A percentile compares a stretch with the other conserved stretches of the same genome.
Evolutionary conservation across 306 rosid genomes (phyloP).

Genomic region (Carpinus fangiana): DNA sequence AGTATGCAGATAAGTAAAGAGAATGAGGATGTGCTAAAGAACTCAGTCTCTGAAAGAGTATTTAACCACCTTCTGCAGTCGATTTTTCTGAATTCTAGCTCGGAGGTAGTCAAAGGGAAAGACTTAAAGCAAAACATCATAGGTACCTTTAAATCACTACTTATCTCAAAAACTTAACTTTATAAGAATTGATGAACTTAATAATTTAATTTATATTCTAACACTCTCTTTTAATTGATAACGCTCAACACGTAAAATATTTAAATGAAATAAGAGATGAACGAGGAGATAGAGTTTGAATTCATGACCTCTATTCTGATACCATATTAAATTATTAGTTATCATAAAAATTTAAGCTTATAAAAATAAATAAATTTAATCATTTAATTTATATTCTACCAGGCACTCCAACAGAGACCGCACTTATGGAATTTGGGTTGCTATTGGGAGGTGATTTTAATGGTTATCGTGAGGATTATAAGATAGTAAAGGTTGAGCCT

Average conservation of each 20-base stretch:
- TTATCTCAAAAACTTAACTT: no score
- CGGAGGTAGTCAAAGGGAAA: conserved; percentile 64
- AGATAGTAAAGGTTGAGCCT: conserved; percentile 68
- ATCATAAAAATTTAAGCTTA: no score
- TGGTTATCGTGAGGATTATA: conserved; percentile 41
- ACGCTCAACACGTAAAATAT: no score
- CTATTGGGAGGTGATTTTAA: conserved; percentile 54
- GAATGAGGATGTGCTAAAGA: conserved; percentile 34
- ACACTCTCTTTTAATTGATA: no score
- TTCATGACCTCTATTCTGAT: no score
- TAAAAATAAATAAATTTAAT: no score
- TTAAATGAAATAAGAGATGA: no score
- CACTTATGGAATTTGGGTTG: conserved; percentile 74
- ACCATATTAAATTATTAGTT: no score
- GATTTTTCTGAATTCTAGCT: conserved; percentile 70
- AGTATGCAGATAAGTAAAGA: conserved; percentile 29
- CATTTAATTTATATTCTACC: no score
- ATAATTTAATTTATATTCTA: no score
- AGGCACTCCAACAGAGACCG: conserved; percentile 69
- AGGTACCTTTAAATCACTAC: conserved; percentile 21
- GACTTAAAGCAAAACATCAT: conserved; percentile 54
- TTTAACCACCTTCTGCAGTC: conserved; percentile 64
- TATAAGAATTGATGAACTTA: no score
- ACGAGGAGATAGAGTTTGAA: no score
- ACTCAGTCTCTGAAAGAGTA: conserved; percentile 36